Evolutionary conservation across 2,329 filamentous ascomycete genomes (phyloP).

Genomic region (Pestalotiopsis sp.): DNA sequence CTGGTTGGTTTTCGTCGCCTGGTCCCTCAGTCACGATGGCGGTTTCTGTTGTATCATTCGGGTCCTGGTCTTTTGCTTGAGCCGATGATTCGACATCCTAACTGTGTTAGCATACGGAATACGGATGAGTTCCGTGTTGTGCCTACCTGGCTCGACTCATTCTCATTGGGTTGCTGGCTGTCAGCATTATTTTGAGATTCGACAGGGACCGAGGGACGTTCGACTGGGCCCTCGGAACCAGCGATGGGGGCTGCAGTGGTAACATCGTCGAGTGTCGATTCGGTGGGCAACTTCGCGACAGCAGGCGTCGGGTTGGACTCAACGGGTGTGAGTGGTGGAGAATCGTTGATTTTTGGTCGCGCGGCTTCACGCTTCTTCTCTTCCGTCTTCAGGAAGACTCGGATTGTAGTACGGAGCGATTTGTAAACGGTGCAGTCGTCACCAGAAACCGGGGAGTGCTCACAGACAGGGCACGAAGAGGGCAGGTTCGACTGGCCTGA

Average conservation of each 20-base stretch:
- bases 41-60: conserved; percentile 16
- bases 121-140: not conserved
- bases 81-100: not conserved
- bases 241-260: conserved; percentile 4
- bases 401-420: conserved; percentile 86
- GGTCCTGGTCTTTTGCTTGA: conserved; percentile 9
- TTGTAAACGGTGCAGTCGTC: conserved; percentile 90
- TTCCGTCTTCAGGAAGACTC: conserved; percentile 86
- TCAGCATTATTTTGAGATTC: not conserved
- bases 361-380: conserved; percentile 83
- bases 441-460: conserved; percentile 83
- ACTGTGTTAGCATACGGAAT: not conserved
- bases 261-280: conserved; percentile 20
- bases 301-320: conserved; percentile 39
- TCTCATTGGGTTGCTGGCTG: not conserved
- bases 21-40: conserved; percentile 23
- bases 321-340: conserved; percentile 41
- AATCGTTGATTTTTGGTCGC: conserved; percentile 48
- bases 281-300: conserved; percentile 27
- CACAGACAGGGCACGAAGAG: conserved; percentile 86
- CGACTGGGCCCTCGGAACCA: not conserved
- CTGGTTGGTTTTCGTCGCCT: conserved; percentile 20
- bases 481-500: conserved; percentile 75
- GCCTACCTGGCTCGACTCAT: not conserved
- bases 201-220: not conserved